A percentile compares a stretch with the other conserved stretches of the same genome.
Evolutionary conservation across 2,329 filamentous ascomycete species (phyloP).

Genomic region (Leptographium procerum): DNA sequence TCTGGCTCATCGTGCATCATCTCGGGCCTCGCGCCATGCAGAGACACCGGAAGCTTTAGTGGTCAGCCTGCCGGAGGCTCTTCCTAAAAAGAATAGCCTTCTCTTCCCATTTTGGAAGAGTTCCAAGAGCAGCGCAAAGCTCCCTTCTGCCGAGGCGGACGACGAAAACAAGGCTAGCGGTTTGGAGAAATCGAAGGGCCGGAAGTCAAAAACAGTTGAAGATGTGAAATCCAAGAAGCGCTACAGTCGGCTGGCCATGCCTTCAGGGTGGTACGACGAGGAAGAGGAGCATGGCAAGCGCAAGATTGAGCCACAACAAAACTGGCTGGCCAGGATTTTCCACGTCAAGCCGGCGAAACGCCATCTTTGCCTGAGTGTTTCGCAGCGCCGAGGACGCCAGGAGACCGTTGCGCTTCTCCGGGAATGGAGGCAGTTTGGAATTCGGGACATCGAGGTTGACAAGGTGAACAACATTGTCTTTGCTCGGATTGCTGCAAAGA

Average conservation of each 20-base stretch:
- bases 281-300: conserved; percentile 29
- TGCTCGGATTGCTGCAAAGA: conserved; percentile 62
- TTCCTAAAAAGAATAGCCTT: conserved; percentile 37
- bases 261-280: conserved; percentile 14
- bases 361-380: conserved; percentile 63
- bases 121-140: conserved; percentile 27
- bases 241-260: not conserved
- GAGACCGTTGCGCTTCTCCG: conserved; percentile 65
- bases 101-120: conserved; percentile 45
- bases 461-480: conserved; percentile 70
- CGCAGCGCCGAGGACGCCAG: conserved; percentile 61
- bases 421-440: conserved; percentile 74
- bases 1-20: not conserved
- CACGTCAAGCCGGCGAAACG: conserved; percentile 73
- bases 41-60: not conserved
- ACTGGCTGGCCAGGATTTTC: conserved; percentile 83
- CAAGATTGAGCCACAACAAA: conserved; percentile 59
- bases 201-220: not conserved
- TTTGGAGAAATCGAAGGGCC: not conserved
- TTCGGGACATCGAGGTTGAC: conserved; percentile 67
- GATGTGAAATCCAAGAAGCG: not conserved
- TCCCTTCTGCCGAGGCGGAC: conserved; percentile 14
- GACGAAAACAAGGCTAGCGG: not conserved
- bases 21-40: conserved; percentile 1
- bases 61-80: not conserved